Percentiles rank a stretch among this genome's conserved stretches.
Evolutionary conservation across 208 protist genomes (phyloP).

Genomic region (Trypanosoma brucei): DNA sequence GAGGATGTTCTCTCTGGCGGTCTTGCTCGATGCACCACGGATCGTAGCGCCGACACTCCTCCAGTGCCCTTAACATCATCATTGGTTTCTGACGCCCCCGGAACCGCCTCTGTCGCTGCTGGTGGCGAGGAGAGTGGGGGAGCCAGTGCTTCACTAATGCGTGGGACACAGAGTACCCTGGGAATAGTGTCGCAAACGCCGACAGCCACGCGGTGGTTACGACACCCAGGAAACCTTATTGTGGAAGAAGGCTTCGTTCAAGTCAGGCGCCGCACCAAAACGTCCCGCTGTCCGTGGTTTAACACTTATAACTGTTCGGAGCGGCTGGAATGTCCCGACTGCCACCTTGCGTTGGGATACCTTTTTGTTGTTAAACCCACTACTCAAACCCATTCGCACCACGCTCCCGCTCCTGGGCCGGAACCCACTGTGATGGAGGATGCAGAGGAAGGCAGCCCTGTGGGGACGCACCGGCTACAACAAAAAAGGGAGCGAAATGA

Average conservation of each 20-base stretch:
- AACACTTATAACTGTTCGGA: conserved; percentile 37
- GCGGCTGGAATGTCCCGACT: conserved; percentile 72
- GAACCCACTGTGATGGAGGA: background rate
- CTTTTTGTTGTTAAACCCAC: conserved; percentile 32
- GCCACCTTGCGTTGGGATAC: conserved; percentile 68
- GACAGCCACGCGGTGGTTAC: conserved; percentile 30
- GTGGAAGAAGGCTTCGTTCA: conserved; percentile 65
- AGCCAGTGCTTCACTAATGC: conserved; percentile 7
- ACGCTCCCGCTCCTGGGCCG: background rate
- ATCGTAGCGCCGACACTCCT: conserved; percentile 26
- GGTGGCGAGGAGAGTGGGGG: background rate
- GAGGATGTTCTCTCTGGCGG: conserved; percentile 36
- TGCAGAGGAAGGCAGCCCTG: background rate
- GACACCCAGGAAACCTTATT: conserved; percentile 62
- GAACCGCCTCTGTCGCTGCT: background rate
- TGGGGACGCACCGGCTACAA: conserved; percentile 1
- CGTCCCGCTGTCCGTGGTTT: conserved; percentile 63
- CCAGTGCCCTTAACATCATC: conserved; percentile 15
- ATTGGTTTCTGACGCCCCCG: conserved; percentile 9
- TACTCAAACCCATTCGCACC: background rate
- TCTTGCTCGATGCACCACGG: conserved; percentile 37
- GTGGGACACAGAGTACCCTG: conserved; percentile 30
- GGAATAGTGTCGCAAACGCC: conserved; percentile 25
- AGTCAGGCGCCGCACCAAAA: conserved; percentile 56
- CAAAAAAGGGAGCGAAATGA: conserved; percentile 26